Evolutionary conservation across 1,284 basidiomycete genomes (phyloP).

Genomic region (Microstroma glucosiphilum): DNA sequence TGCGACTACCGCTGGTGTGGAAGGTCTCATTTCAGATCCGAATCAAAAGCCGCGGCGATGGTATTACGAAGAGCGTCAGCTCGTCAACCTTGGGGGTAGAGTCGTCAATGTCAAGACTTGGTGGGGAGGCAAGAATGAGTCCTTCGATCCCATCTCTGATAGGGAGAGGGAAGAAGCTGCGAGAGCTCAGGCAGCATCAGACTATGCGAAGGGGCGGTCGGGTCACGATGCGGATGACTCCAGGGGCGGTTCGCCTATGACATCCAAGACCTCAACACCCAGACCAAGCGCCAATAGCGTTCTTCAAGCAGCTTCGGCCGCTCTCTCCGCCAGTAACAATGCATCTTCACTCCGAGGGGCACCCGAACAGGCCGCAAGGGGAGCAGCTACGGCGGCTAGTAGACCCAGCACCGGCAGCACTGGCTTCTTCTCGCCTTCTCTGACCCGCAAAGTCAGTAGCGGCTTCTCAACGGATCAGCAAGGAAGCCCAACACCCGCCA

Average conservation of each 20-base stretch:
- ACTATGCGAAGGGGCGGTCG: background rate
- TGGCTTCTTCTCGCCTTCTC: constrained; percentile 1
- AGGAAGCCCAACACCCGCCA: background rate
- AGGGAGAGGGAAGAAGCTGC: constrained; percentile 1
- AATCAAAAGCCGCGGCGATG: background rate
- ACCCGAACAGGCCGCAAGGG: background rate
- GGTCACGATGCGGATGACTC: background rate
- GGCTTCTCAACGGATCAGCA: background rate
- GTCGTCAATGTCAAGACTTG: constrained; percentile 1
- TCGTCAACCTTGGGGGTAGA: constrained; percentile 1
- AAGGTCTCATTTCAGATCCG: background rate
- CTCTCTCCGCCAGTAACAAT: background rate
- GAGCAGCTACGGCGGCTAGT: background rate
- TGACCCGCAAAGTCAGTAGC: background rate
- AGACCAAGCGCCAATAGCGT: background rate
- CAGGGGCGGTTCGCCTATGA: background rate
- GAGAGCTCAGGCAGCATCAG: background rate
- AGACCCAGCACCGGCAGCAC: background rate
- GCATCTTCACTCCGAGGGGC: background rate
- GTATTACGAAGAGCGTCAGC: background rate
- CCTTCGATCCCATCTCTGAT: background rate
- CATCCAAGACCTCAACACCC: background rate
- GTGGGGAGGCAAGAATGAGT: background rate
- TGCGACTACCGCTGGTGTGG: background rate
- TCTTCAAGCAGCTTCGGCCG: background rate